Evolutionary conservation across 2,329 filamentous ascomycete genomes (phyloP).

Genomic region (Malbranchea cinnamomea): DNA sequence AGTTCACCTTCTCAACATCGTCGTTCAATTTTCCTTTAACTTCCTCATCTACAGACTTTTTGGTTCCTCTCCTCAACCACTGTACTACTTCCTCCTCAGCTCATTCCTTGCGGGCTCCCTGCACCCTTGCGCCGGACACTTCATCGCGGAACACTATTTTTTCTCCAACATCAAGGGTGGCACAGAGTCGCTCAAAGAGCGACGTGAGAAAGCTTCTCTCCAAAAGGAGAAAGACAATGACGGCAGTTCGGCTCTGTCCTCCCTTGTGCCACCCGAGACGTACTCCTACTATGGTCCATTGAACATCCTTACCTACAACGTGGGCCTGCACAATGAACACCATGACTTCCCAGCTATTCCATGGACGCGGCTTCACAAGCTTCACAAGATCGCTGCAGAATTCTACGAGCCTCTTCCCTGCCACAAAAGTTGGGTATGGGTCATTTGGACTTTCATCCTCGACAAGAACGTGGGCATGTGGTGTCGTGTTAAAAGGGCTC

Average conservation of each 20-base stretch:
- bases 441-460: constrained; percentile 90
- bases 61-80: constrained; percentile 41
- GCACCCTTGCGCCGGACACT: constrained; percentile 90
- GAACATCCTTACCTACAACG: constrained; percentile 91
- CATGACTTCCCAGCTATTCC: constrained; percentile 96
- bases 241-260: constrained; percentile 38
- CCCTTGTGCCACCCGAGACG: constrained; percentile 69
- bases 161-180: constrained; percentile 32
- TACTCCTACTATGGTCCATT: constrained; percentile 93
- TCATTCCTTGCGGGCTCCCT: constrained; percentile 88
- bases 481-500: constrained; percentile 82
- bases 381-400: constrained; percentile 70
- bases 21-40: constrained; percentile 66
- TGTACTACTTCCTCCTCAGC: constrained; percentile 74
- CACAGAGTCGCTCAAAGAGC: constrained; percentile 39
- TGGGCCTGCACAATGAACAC: constrained; percentile 95
- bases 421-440: constrained; percentile 81
- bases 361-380: constrained; percentile 69
- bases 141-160: constrained; percentile 95
- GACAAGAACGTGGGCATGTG: constrained; percentile 80
- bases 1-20: constrained; percentile 71
- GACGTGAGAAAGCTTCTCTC: constrained; percentile 15
- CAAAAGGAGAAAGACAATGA: constrained; percentile 15
- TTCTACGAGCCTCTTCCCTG: constrained; percentile 81
- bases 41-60: constrained; percentile 46